Conservation (phyloP, 1,139 yeast genomes). For the Hyphopichia wangnamkhiaoensis region DNA sequence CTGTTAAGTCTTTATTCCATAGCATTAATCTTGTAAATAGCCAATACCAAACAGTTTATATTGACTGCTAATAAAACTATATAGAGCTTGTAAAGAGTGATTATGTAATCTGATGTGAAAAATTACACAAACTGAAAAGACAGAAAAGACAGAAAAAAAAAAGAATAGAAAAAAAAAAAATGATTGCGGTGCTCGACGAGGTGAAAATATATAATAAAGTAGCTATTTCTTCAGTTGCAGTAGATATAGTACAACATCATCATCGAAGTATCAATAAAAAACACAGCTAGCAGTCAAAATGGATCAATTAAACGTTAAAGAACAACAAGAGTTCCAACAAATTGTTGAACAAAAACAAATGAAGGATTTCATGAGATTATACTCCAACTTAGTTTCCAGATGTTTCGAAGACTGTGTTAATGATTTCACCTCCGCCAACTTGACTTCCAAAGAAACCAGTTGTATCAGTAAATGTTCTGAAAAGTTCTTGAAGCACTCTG, state of each 20-base stretch:
- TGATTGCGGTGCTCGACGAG: conserved; percentile 7
- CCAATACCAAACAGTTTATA: background rate
- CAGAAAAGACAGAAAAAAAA: background rate
- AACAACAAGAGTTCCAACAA: conserved; percentile 95
- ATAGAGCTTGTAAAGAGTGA: no score
- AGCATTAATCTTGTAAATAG: conserved; percentile 4
- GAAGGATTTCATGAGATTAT: conserved; percentile 97
- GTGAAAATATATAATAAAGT: conserved; percentile 1
- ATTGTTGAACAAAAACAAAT: conserved; percentile 96
- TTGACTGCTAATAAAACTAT: conserved; percentile 2
- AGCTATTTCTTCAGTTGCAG: background rate
- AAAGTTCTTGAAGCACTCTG: conserved; percentile 96
- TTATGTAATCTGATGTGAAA: background rate
- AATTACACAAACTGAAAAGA: background rate
- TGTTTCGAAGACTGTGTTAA: conserved; percentile 97
- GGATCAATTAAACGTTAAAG: conserved; percentile 86
- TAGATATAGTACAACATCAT: no score
- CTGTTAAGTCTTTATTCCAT: no score
- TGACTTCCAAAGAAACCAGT: conserved; percentile 78
- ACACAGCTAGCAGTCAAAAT: conserved; percentile 28
- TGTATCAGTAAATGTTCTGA: conserved; percentile 94
- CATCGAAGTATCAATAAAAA: no score
- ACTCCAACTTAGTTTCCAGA: conserved; percentile 92
- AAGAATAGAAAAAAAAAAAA: background rate
- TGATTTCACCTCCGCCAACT: conserved; percentile 90